Evolutionary conservation across 1,139 yeast species (phyloP).

Genomic region (Pichia terricola): DNA sequence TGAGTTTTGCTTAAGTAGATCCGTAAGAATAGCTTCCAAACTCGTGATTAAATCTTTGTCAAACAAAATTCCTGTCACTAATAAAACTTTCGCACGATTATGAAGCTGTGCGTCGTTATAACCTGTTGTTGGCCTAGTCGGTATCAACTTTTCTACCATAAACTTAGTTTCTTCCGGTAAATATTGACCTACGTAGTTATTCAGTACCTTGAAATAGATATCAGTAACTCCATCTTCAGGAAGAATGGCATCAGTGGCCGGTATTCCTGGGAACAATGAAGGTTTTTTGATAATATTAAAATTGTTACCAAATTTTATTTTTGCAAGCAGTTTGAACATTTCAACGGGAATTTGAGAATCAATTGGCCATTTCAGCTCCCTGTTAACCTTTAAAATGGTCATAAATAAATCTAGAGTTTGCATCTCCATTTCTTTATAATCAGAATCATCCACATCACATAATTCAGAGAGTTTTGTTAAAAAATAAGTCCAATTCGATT

Average conservation of each 20-base stretch:
- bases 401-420: slow-evolving; percentile 9
- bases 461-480: slow-evolving; percentile 3
- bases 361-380: slow-evolving; percentile 20
- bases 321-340: slow-evolving; percentile 22
- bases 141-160: slow-evolving; percentile 24
- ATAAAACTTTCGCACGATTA: slow-evolving; percentile 22
- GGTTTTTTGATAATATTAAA: slow-evolving; percentile 4
- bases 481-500: slow-evolving; percentile 21
- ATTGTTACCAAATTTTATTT: slow-evolving; percentile 22
- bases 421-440: not conserved
- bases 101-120: slow-evolving; percentile 17
- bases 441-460: slow-evolving; percentile 9
- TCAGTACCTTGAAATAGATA: slow-evolving; percentile 22
- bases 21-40: slow-evolving; percentile 16
- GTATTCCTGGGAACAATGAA: slow-evolving; percentile 12
- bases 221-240: slow-evolving; percentile 22
- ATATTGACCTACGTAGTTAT: slow-evolving; percentile 15
- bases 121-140: slow-evolving; percentile 22
- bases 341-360: slow-evolving; percentile 22
- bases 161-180: slow-evolving; percentile 10
- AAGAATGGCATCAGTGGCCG: slow-evolving; percentile 7
- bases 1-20: slow-evolving; percentile 11
- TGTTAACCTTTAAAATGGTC: slow-evolving; percentile 14
- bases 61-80: slow-evolving; percentile 22
- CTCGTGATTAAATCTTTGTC: slow-evolving; percentile 19